These are phyloP conservation scores for Aspergillus panamensis DNA, from an alignment of 495 filamentous ascomycete genomes.

Conservation along the genomic window DNA sequence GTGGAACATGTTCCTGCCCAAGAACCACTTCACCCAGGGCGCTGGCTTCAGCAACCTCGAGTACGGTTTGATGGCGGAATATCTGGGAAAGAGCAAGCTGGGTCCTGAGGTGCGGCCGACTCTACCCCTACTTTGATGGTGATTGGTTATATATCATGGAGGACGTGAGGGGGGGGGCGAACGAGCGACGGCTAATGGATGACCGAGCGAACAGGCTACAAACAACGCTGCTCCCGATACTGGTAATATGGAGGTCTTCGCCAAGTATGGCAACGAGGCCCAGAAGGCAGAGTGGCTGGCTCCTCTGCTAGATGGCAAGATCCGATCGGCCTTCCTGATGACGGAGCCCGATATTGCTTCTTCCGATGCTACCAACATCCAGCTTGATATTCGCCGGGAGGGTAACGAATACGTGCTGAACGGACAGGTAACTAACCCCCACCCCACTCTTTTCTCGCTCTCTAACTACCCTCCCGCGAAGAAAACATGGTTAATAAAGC, in stretches of 20 bases:
- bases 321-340: conserved; percentile 90
- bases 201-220: conserved; percentile 52
- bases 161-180: not conserved
- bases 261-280: conserved; percentile 87
- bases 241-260: conserved; percentile 93
- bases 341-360: conserved; percentile 85
- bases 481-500: not conserved
- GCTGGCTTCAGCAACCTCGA: conserved; percentile 89
- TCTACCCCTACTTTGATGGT: not conserved
- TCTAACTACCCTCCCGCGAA: not conserved
- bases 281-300: conserved; percentile 85
- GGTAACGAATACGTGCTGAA: conserved; percentile 84
- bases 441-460: conserved; percentile 24
- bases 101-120: conserved; percentile 61
- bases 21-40: conserved; percentile 89
- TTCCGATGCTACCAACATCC: conserved; percentile 85
- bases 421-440: conserved; percentile 71
- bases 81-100: conserved; percentile 71
- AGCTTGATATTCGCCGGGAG: conserved; percentile 72
- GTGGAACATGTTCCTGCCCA: conserved; percentile 98
- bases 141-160: not conserved
- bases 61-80: conserved; percentile 91
- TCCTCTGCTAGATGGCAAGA: conserved; percentile 79
- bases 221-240: conserved; percentile 92
- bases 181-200: not conserved